Evolutionary conservation across 1,284 basidiomycete species (phyloP).

Genomic region (Anthracocystis setariae): DNA sequence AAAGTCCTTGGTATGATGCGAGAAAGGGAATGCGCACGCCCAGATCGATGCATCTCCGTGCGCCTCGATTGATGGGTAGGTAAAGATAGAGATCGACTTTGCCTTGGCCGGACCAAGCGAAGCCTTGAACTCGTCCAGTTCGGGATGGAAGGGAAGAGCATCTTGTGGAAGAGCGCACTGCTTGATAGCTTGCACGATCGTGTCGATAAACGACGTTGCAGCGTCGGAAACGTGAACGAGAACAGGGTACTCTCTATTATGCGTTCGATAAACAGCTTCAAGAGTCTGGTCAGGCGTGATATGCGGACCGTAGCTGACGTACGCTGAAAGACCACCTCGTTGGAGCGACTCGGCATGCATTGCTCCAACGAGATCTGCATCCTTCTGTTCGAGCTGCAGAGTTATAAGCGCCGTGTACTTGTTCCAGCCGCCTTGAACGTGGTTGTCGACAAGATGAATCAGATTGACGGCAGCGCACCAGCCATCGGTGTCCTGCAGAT

Average conservation of each 20-base stretch:
- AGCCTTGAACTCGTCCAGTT: constrained; percentile 18
- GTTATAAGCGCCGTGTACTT: constrained; percentile 24
- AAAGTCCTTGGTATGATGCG: constrained; percentile 33
- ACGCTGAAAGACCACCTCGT: constrained; percentile 18
- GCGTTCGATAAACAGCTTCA: neutral
- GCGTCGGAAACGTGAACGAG: constrained; percentile 20
- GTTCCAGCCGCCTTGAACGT: constrained; percentile 24
- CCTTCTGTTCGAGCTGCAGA: constrained; percentile 10
- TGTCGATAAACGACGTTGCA: constrained; percentile 1
- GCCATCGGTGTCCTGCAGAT: constrained; percentile 19
- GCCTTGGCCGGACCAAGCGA: constrained; percentile 23
- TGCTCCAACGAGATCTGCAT: constrained; percentile 14
- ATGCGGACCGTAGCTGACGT: constrained; percentile 16
- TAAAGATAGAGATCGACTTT: constrained; percentile 18
- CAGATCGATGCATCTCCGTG: constrained; percentile 16
- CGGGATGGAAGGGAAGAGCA: constrained; percentile 32
- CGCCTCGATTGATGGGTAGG: constrained; percentile 11
- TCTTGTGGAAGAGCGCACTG: constrained; percentile 12
- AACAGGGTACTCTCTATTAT: constrained; percentile 4
- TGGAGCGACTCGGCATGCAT: constrained; percentile 12
- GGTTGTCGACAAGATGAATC: constrained; percentile 10
- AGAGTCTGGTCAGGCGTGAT: constrained; percentile 8
- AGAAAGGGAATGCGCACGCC: constrained; percentile 40
- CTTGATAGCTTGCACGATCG: constrained; percentile 24
- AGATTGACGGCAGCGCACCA: constrained; percentile 23